Evolutionary conservation across 1,284 basidiomycete genomes (phyloP).

Genomic region (Cryptococcus amylolentus): DNA sequence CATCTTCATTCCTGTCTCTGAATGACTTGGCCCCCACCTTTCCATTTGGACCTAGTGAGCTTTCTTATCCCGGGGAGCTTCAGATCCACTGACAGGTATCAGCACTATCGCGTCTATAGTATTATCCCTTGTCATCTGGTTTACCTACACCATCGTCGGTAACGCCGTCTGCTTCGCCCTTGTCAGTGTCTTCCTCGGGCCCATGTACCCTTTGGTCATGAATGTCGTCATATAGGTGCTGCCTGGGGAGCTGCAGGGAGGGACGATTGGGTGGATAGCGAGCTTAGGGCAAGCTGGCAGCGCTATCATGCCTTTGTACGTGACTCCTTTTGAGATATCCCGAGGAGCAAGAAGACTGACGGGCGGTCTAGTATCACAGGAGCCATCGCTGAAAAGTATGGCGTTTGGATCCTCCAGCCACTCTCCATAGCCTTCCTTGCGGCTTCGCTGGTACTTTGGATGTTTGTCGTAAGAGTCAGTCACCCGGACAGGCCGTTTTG

Average conservation of each 20-base stretch:
- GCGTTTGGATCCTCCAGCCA: conserved; percentile 45
- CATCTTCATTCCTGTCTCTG: conserved; percentile 41
- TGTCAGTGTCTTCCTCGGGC: conserved; percentile 55
- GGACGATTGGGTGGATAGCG: conserved; percentile 60
- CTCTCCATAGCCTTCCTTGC: conserved; percentile 36
- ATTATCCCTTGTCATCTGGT: conserved; percentile 63
- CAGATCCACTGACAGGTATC: not conserved
- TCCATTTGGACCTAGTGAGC: conserved; percentile 42
- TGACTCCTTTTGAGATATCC: not conserved
- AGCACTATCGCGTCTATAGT: conserved; percentile 35
- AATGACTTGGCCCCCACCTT: conserved; percentile 31
- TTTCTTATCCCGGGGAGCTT: not conserved
- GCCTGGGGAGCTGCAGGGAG: conserved; percentile 61
- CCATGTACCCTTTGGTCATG: conserved; percentile 64
- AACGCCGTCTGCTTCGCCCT: conserved; percentile 61
- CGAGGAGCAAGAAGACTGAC: not conserved
- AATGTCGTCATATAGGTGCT: conserved; percentile 51
- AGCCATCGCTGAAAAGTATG: conserved; percentile 34
- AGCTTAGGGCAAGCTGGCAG: conserved; percentile 65
- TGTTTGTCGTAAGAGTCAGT: conserved; percentile 15
- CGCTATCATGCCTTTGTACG: conserved; percentile 61
- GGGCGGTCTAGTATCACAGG: conserved; percentile 28
- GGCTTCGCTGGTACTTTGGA: conserved; percentile 33
- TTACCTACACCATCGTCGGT: conserved; percentile 59
- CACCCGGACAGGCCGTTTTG: not conserved